These are phyloP conservation scores for Dactylellina cionopaga DNA, from an alignment of 2,329 filamentous ascomycete genomes.

Conservation along the genomic window DNA sequence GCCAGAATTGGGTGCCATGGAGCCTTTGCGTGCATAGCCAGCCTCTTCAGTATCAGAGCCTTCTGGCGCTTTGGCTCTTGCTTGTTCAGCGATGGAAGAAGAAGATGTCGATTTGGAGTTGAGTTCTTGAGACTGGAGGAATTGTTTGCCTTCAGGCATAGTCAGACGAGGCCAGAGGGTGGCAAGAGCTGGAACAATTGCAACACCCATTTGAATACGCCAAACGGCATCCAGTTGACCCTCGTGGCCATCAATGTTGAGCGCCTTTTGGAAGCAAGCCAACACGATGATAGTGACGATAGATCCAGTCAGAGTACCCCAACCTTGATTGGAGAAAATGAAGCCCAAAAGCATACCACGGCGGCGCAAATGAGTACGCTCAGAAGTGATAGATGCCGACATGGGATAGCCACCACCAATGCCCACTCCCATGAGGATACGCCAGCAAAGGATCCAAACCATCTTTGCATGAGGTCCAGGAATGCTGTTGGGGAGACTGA, in stretches of 20 bases:
- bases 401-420: constrained; percentile 86
- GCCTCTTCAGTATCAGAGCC: constrained; percentile 62
- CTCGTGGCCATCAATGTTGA: constrained; percentile 53
- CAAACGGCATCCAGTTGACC: constrained; percentile 47
- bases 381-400: constrained; percentile 83
- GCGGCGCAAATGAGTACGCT: constrained; percentile 62
- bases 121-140: constrained; percentile 55
- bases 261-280: constrained; percentile 54
- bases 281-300: constrained; percentile 56
- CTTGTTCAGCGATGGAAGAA: constrained; percentile 8
- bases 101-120: constrained; percentile 45
- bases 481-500: constrained; percentile 53
- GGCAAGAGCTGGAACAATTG: constrained; percentile 54
- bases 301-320: constrained; percentile 55
- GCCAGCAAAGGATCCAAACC: constrained; percentile 77
- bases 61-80: constrained; percentile 8
- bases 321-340: constrained; percentile 57
- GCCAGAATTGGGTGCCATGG: constrained; percentile 31
- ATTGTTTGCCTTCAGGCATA: constrained; percentile 57
- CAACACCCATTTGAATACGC: constrained; percentile 56
- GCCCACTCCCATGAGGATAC: constrained; percentile 80
- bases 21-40: constrained; percentile 20
- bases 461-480: constrained; percentile 59
- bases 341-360: constrained; percentile 54
- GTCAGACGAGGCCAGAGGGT: constrained; percentile 56